Percentiles rank a stretch among this genome's conserved stretches.
phyloP scores from a whole-genome alignment of 441 rosid genomes.

The Manihot esculenta region DNA sequence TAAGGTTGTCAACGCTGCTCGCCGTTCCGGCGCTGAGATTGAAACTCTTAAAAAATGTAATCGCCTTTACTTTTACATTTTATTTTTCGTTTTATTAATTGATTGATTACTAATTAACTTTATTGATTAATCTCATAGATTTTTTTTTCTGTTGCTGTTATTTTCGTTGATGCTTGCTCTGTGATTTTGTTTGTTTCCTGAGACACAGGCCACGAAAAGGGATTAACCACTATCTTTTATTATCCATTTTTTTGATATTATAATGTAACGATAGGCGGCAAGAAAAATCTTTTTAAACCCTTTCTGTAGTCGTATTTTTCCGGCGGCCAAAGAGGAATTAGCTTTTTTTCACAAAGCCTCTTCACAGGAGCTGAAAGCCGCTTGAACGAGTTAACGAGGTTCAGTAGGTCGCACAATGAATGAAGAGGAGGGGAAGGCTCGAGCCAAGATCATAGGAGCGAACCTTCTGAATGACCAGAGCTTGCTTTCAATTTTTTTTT shows the following conservation, averaged over 20 bases:
- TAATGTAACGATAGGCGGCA: background rate
- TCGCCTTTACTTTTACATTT: background rate
- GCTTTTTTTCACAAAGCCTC: too few species aligned
- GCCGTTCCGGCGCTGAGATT: slow-evolving; percentile 71
- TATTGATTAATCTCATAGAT: background rate
- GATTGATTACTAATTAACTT: background rate
- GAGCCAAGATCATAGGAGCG: too few species aligned
- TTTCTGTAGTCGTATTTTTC: background rate
- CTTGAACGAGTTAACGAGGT: too few species aligned
- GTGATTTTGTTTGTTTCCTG: too few species aligned
- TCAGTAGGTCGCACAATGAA: too few species aligned
- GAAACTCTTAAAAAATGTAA: slow-evolving; percentile 58
- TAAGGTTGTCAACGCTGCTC: slow-evolving; percentile 77
- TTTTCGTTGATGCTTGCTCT: too few species aligned
- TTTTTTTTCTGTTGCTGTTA: too few species aligned
- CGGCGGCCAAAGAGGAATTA: background rate
- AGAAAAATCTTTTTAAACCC: too few species aligned
- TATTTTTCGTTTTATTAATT: too few species aligned
- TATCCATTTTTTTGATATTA: background rate
- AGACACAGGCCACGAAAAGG: background rate
- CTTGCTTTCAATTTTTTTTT: background rate
- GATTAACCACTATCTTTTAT: background rate
- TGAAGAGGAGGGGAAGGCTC: too few species aligned
- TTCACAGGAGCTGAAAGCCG: too few species aligned
- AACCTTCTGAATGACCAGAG: too few species aligned